Evolutionary conservation across 2,329 filamentous ascomycete genomes (phyloP).

Genomic region (Fusarium torulosum): DNA sequence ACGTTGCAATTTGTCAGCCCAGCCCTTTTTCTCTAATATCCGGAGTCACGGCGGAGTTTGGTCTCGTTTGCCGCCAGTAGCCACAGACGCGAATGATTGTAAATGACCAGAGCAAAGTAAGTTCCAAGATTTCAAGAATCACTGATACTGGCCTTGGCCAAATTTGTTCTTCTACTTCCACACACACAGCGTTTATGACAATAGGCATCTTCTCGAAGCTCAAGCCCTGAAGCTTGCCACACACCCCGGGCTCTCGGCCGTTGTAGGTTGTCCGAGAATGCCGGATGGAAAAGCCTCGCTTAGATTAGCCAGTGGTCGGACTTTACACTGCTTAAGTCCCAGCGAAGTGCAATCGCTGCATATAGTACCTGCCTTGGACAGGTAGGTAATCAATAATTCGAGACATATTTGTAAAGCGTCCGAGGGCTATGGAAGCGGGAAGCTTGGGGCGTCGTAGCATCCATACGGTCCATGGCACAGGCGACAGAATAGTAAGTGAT

Average conservation of each 20-base stretch:
- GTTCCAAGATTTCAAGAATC: background rate
- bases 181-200: slow-evolving; percentile 2
- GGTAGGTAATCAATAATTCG: slow-evolving; percentile 13
- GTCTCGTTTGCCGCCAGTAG: background rate
- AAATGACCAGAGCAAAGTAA: background rate
- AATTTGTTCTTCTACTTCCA: background rate
- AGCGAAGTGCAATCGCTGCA: too few species aligned
- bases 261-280: slow-evolving; percentile 35
- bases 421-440: background rate
- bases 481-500: background rate
- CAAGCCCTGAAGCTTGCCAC: slow-evolving; percentile 24
- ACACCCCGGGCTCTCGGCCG: slow-evolving; percentile 34
- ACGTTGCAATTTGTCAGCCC: slow-evolving; percentile 42
- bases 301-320: slow-evolving; percentile 28
- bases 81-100: slow-evolving; percentile 2
- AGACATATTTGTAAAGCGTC: slow-evolving; percentile 8
- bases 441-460: too few species aligned
- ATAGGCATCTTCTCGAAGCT: slow-evolving; percentile 2
- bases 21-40: background rate
- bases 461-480: background rate
- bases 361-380: too few species aligned
- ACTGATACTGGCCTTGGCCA: too few species aligned
- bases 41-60: slow-evolving; percentile 4
- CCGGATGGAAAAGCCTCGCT: slow-evolving; percentile 38
- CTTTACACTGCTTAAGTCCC: slow-evolving; percentile 45